Percentiles rank a stretch among this genome's conserved stretches.
phyloP scores from a whole-genome alignment of 1,284 basidiomycete species.

The Stereum hirsutum region DNA sequence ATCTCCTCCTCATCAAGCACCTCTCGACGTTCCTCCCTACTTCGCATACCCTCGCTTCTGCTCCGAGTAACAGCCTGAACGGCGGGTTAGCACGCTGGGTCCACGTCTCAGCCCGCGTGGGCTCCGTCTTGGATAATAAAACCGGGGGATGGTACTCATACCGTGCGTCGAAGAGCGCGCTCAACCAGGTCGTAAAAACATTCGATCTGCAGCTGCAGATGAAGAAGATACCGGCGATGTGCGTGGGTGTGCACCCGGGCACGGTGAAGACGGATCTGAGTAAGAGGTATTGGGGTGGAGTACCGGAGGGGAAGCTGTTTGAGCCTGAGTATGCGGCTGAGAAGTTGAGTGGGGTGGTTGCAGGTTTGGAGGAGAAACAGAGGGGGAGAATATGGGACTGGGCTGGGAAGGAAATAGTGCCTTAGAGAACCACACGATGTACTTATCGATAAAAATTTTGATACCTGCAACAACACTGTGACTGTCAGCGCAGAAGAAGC shows the following conservation, averaged over 20 bases:
- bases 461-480: no score
- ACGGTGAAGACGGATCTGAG: constrained; percentile 55
- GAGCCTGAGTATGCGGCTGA: constrained; percentile 52
- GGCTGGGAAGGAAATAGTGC: constrained; percentile 29
- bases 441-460: no score
- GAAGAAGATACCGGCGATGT: constrained; percentile 44
- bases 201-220: constrained; percentile 55
- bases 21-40: constrained; percentile 47
- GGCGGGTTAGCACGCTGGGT: constrained; percentile 40
- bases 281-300: constrained; percentile 31
- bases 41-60: no score
- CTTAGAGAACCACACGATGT: not conserved
- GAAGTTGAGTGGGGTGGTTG: constrained; percentile 48
- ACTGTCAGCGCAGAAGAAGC: no score
- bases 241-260: constrained; percentile 50
- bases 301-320: constrained; percentile 38
- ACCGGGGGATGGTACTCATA: constrained; percentile 70
- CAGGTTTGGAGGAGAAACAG: constrained; percentile 32
- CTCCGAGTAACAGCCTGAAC: no score
- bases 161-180: constrained; percentile 64
- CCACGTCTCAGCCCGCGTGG: constrained; percentile 54
- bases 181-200: constrained; percentile 66
- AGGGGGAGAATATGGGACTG: constrained; percentile 34
- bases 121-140: constrained; percentile 53
- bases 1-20: constrained; percentile 53